Conservation (phyloP, 306 rosid species). For the Prosopis cineraria region DNA sequence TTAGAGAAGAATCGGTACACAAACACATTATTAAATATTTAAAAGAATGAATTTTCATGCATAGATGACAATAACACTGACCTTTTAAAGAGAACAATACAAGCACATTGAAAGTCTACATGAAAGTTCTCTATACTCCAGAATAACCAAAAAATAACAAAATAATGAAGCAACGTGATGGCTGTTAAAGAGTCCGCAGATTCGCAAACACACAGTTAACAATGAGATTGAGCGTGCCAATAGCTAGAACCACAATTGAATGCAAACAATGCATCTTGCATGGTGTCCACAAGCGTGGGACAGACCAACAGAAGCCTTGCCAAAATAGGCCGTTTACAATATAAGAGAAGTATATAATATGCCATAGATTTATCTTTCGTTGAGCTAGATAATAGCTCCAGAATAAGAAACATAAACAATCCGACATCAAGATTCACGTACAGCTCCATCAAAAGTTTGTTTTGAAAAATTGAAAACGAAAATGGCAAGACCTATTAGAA, state of each 20-base stretch:
- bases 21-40: not conserved
- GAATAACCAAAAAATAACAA: not conserved
- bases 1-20: not conserved
- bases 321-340: not conserved
- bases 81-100: not conserved
- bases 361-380: not conserved
- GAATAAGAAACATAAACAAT: slow-evolving; percentile 9
- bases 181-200: slow-evolving; percentile 3
- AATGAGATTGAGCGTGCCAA: slow-evolving; percentile 1
- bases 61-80: not conserved
- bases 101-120: slow-evolving; percentile 19
- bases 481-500: slow-evolving; percentile 61
- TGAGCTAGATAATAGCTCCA: not conserved
- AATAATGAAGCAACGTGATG: not conserved
- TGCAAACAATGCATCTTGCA: not conserved
- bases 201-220: not conserved
- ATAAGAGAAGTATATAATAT: not conserved
- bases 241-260: not conserved
- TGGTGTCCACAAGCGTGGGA: not conserved
- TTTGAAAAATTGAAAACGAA: not conserved
- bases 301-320: slow-evolving; percentile 14
- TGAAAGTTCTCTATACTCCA: slow-evolving; percentile 30
- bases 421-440: slow-evolving; percentile 28
- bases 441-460: not conserved
- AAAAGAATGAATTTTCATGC: not conserved